Percentiles rank a stretch among this genome's conserved stretches.
These are phyloP conservation scores for Smittium culicis DNA, from an alignment of 371 early-diverging fungal genomes.

Conservation along the genomic window DNA sequence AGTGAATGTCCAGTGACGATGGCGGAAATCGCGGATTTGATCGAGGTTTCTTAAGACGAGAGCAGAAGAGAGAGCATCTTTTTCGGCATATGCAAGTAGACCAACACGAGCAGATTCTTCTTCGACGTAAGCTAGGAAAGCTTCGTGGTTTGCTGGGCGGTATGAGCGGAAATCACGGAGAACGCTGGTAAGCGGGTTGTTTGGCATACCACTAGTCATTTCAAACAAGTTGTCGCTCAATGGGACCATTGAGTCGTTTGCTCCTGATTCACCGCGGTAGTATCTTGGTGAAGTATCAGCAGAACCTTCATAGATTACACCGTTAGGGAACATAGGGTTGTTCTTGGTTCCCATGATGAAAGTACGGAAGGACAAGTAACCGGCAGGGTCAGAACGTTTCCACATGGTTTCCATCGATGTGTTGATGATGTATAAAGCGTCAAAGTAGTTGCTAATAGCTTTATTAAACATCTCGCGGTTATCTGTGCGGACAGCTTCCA, in stretches of 20 bases:
- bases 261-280: slow-evolving; percentile 74
- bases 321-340: slow-evolving; percentile 78
- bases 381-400: slow-evolving; percentile 48
- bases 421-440: slow-evolving; percentile 50
- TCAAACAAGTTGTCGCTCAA: slow-evolving; percentile 68
- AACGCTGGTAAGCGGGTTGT: slow-evolving; percentile 63
- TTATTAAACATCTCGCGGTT: slow-evolving; percentile 46
- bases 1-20: slow-evolving; percentile 80
- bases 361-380: slow-evolving; percentile 69
- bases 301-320: slow-evolving; percentile 63
- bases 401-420: slow-evolving; percentile 68
- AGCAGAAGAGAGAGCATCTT: slow-evolving; percentile 32
- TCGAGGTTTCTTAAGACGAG: slow-evolving; percentile 63
- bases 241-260: slow-evolving; percentile 77
- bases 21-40: slow-evolving; percentile 69
- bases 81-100: slow-evolving; percentile 31
- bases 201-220: slow-evolving; percentile 61
- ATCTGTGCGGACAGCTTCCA: slow-evolving; percentile 38
- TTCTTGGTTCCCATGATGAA: slow-evolving; percentile 80
- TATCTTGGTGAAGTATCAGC: slow-evolving; percentile 28
- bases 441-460: slow-evolving; percentile 39
- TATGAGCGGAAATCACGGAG: slow-evolving; percentile 62
- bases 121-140: slow-evolving; percentile 55
- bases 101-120: slow-evolving; percentile 18
- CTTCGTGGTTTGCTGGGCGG: slow-evolving; percentile 60